Evolutionary conservation across 1,284 basidiomycete species (phyloP), one percentile per base, ranked within the genome.

Genomic region (Rhizopogon hawkerae): DNA sequence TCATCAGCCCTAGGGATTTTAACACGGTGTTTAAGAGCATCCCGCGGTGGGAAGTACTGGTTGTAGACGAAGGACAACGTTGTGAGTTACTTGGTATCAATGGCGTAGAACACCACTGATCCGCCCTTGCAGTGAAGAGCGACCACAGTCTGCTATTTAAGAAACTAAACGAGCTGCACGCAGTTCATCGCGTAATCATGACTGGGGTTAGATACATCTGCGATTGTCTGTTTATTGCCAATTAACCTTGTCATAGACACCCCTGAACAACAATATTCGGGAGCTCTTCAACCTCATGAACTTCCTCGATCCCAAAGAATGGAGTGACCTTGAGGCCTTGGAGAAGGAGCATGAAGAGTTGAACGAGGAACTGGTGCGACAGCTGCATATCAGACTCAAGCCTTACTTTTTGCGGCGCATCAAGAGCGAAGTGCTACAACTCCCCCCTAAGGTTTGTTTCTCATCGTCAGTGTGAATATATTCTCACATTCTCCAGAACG

Each of bases 241-340:
- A 16, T 46, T 44, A 41, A 44, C 41, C 18, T 43, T 45, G 9
- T 44, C 33, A 16, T 61, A 93, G 78, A 98, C 96, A 1, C 95
- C 95, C 1, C 69, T 98, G 47, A 97, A 98, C 66, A 98, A 98
- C 70, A 98, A 96, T 60, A 85, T 98, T 34, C 79, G 90, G 47
- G 95, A 98, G 67, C 69, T 95, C 18, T 93, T 96, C 74, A 96
- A 93, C 64, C 75, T 97, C 37, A 91, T 97, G 81, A 90, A 92
- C 65, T 96, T 95, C 70, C 77, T 96, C 11, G 90, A 94, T 64
- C 80, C 83, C 0, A 61, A 71, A 1, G 73, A 83, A 48, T 95
- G 89, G 88, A 69, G 70, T 10, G 78, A 94, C 60, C 69, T 95
- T 14, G 78, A 83, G 55, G 73, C 66, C 3, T 73, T 94, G 3